phyloP scores from a whole-genome alignment of 441 rosid genomes.

The Eutrema salsugineum region DNA sequence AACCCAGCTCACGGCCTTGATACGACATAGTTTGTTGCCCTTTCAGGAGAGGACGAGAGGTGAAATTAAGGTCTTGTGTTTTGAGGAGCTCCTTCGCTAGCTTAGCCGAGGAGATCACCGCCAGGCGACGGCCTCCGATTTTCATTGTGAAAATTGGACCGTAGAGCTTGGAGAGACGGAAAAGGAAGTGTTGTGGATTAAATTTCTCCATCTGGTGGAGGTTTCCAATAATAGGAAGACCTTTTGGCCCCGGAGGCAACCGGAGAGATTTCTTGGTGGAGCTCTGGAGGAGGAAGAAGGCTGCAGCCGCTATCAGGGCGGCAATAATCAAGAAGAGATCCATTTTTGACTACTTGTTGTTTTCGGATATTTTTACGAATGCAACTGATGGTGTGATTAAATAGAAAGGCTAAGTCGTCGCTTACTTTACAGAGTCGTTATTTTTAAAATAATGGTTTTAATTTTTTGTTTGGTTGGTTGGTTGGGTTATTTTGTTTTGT shows the following conservation, averaged over 20 bases:
- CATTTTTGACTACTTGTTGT: slow-evolving; percentile 13
- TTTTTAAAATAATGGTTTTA: not conserved
- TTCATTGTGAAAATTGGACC: slow-evolving; percentile 44
- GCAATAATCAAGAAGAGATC: slow-evolving; percentile 24
- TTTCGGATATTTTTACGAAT: not conserved
- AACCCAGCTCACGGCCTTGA: slow-evolving; percentile 41
- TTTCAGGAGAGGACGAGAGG: slow-evolving; percentile 30
- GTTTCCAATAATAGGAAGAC: slow-evolving; percentile 56
- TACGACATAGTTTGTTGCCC: slow-evolving; percentile 41
- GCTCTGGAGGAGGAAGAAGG: slow-evolving; percentile 17
- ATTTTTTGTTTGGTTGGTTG: not conserved
- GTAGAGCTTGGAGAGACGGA: slow-evolving; percentile 40
- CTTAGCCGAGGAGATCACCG: slow-evolving; percentile 47
- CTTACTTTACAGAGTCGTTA: not conserved
- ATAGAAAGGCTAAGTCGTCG: slow-evolving; percentile 16
- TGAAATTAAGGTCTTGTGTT: slow-evolving; percentile 42
- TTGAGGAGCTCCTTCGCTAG: slow-evolving; percentile 42
- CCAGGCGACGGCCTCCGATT: slow-evolving; percentile 32
- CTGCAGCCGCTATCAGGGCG: not conserved
- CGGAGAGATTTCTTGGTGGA: slow-evolving; percentile 2
- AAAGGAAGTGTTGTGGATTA: slow-evolving; percentile 31
- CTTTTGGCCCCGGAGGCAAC: slow-evolving; percentile 42
- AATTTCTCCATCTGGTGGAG: slow-evolving; percentile 44
- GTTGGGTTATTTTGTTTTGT: slow-evolving; percentile 1
- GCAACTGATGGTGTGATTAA: not conserved